These are phyloP conservation scores for Potentilla sterilis DNA, from an alignment of 306 rosid species.

Conservation along the genomic window DNA sequence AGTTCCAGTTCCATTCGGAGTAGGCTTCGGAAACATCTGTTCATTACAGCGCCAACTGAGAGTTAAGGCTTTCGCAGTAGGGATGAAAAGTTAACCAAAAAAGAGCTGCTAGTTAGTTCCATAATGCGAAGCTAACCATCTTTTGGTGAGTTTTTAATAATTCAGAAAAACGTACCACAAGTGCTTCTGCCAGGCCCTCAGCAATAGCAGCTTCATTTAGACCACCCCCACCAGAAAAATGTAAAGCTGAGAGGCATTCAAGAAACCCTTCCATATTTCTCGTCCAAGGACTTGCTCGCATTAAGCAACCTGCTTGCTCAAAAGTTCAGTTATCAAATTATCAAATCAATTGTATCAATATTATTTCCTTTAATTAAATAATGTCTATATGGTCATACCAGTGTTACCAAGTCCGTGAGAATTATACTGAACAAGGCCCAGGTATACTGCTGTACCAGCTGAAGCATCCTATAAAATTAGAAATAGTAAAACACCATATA, in stretches of 20 bases:
- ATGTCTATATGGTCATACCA: not conserved
- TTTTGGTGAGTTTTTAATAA: not conserved
- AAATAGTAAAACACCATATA: too few relatives aligned
- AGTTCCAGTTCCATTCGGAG: not conserved
- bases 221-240: conserved; percentile 1
- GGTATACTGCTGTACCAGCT: conserved; percentile 1
- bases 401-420: not conserved
- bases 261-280: not conserved
- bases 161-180: not conserved
- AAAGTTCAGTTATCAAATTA: too few relatives aligned
- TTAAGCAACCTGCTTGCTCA: conserved; percentile 11
- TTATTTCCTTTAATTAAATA: not conserved
- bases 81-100: not conserved
- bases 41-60: not conserved
- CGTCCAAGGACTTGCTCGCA: conserved; percentile 15
- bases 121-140: not conserved
- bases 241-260: not conserved
- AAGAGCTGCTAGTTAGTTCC: not conserved
- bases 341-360: too few relatives aligned
- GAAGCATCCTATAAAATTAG: not conserved
- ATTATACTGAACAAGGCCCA: conserved; percentile 11
- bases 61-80: not conserved
- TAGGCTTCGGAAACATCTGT: conserved; percentile 21
- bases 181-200: conserved; percentile 15
- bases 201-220: conserved; percentile 11